Evolutionary conservation across 225 moss, liverwort and hornwort genomes (phyloP).

Genomic region (Asterella californica): DNA sequence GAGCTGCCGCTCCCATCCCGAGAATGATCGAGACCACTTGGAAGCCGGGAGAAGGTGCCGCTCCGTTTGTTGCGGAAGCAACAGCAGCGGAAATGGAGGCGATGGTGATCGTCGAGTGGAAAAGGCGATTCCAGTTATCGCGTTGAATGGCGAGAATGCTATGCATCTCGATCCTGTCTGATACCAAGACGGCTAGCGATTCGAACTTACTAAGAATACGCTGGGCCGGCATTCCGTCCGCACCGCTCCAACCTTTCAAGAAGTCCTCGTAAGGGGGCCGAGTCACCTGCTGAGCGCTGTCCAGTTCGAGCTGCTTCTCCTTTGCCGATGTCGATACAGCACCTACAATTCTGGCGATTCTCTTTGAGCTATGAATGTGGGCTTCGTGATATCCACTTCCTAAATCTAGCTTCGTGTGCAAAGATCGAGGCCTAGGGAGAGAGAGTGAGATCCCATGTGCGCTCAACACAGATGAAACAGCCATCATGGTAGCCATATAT

Average conservation of each 20-base stretch:
- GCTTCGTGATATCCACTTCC: not conserved
- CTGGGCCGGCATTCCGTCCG: not conserved
- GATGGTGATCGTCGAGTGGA: slow-evolving; percentile 31
- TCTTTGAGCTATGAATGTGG: not conserved
- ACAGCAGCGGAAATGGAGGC: slow-evolving; percentile 38
- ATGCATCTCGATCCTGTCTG: slow-evolving; percentile 48
- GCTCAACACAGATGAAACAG: not conserved
- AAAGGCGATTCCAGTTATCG: slow-evolving; percentile 27
- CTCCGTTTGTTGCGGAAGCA: slow-evolving; percentile 39
- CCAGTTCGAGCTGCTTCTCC: not conserved
- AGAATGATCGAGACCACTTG: slow-evolving; percentile 39
- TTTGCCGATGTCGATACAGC: not conserved
- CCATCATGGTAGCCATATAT: not conserved
- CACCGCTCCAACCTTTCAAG: not conserved
- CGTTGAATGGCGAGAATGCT: slow-evolving; percentile 40
- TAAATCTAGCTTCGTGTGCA: not conserved
- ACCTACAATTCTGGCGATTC: not conserved
- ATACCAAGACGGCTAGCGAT: slow-evolving; percentile 30
- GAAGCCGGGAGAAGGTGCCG: slow-evolving; percentile 25
- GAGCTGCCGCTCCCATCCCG: slow-evolving; percentile 37
- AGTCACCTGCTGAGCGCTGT: too few species aligned
- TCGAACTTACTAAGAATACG: not conserved
- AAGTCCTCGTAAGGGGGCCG: not conserved
- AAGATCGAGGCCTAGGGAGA: not conserved
- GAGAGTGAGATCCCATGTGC: not conserved